Base-by-base conservation (phyloP, 305 asterid genomes). In the Stenogyne calaminthoides region DNA sequence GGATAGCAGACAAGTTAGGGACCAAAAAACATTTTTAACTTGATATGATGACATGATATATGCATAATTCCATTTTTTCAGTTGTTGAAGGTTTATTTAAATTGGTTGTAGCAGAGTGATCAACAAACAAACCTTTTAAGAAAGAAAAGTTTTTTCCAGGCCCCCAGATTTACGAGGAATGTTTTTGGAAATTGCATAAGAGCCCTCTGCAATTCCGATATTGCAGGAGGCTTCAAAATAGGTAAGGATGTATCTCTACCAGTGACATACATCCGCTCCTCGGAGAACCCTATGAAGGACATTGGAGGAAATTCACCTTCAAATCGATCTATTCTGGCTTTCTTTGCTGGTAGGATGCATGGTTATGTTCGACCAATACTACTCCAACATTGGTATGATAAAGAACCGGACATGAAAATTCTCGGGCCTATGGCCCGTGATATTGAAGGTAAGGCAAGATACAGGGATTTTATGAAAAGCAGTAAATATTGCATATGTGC, bases 401-500 rank as follows among this genome's bases (percentile, higher is more conserved):
- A 72, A 71, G 83, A 76, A 63, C 72, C 87, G 0, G 91, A 82
- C 73, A 86, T 86, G 91, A 84, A 78, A 78, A 82, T 86, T 22
- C 27, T 76, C 11, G 88, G 87, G n/a, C n/a, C n/a, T n/a, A 76
- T 86, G 86, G 76, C 88, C 70, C 90, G 89, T 36, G 89, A 84
- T 66, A 16, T 67, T 47, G 86, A 84, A 73, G 82, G 93, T 60
- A 86, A 85, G 77, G 84, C 82, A 52, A 80, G 47, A 74, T 88
- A 88, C 72, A 77, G 86, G 56, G 80, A 80, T 75, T 83, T 78
- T 8, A 86, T 88, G 92, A 87, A 82, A 76, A 77, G 84, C 72
- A 87, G 92, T 69, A 85, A 76, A 75, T 87, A 83, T 52, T 87
- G 92, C 83, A 85, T 87, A 3, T 87, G 92, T 73, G 88, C 90